phyloP scores from a whole-genome alignment of 2,329 filamentous ascomycete genomes.

The Meredithiella fracta region DNA sequence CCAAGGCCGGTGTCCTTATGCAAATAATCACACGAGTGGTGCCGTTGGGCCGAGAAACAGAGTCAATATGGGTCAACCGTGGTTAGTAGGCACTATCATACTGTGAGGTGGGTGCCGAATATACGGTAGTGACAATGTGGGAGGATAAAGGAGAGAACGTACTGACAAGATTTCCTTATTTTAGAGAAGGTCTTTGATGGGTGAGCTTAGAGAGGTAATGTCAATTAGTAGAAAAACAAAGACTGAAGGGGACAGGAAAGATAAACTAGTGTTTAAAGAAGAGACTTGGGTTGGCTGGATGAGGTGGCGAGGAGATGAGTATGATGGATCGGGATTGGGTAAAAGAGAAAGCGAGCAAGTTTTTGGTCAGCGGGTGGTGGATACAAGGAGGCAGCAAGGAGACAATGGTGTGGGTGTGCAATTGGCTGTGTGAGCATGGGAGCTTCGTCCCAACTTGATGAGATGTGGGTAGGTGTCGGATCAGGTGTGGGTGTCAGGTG shows the following conservation, averaged over 20 bases:
- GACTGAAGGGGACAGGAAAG: too few species aligned
- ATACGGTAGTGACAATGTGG: neutral
- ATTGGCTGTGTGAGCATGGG: neutral
- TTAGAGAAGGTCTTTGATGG: too few species aligned
- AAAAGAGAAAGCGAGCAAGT: neutral
- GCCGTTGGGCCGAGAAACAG: too few species aligned
- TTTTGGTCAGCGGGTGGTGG: neutral
- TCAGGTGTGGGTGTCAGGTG: neutral
- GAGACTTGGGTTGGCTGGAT: neutral
- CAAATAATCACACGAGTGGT: too few species aligned
- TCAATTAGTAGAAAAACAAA: too few species aligned
- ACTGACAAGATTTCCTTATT: neutral
- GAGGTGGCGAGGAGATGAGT: too few species aligned
- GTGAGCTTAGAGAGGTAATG: too few species aligned
- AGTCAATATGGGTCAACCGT: too few species aligned
- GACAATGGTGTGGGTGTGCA: neutral
- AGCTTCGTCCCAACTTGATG: conserved; percentile 4
- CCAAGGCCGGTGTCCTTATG: too few species aligned
- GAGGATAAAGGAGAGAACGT: neutral
- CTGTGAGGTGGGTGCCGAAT: too few species aligned
- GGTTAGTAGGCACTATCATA: too few species aligned
- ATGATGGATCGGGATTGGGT: neutral
- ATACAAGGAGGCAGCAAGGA: neutral
- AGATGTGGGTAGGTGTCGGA: neutral
- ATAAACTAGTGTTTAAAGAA: too few species aligned